These are phyloP conservation scores for Aspergillus hancockii DNA, from an alignment of 495 filamentous ascomycete species.

Conservation along the genomic window DNA sequence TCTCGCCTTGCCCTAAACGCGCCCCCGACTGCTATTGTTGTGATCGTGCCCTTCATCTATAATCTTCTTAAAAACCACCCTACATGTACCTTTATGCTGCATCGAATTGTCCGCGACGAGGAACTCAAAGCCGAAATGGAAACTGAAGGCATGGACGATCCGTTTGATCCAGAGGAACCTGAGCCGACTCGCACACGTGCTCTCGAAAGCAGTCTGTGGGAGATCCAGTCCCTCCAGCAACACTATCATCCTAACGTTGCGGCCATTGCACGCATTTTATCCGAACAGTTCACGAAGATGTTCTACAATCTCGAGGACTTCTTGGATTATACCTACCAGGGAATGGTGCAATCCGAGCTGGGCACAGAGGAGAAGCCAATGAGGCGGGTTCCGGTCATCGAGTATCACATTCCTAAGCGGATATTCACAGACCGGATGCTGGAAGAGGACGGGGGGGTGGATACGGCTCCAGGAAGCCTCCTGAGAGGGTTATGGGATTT, in stretches of 20 bases:
- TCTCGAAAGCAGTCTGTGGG: slow-evolving; percentile 93
- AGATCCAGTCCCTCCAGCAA: slow-evolving; percentile 81
- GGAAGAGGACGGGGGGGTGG: slow-evolving; percentile 45
- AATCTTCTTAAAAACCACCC: slow-evolving; percentile 92
- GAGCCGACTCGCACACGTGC: slow-evolving; percentile 86
- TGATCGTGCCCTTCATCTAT: slow-evolving; percentile 89
- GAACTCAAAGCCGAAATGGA: slow-evolving; percentile 58
- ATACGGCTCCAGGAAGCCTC: slow-evolving; percentile 41
- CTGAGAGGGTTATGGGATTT: slow-evolving; percentile 45
- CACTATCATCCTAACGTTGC: slow-evolving; percentile 99
- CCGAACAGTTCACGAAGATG: slow-evolving; percentile 97
- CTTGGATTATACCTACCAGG: slow-evolving; percentile 88
- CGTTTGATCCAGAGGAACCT: slow-evolving; percentile 70
- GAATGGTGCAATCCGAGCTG: slow-evolving; percentile 82
- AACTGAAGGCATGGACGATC: slow-evolving; percentile 71
- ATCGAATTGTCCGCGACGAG: slow-evolving; percentile 65
- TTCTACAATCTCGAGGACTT: slow-evolving; percentile 93
- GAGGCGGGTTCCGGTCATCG: slow-evolving; percentile 83
- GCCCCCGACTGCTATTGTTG: slow-evolving; percentile 84
- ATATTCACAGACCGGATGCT: slow-evolving; percentile 63
- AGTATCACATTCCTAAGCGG: slow-evolving; percentile 89
- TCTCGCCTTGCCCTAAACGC: slow-evolving; percentile 79
- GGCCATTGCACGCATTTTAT: slow-evolving; percentile 88
- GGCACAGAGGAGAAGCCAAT: slow-evolving; percentile 63
- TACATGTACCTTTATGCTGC: slow-evolving; percentile 91